phyloP scores from a whole-genome alignment of 2,329 filamentous ascomycete species.

The Penicillium occitanis region DNA sequence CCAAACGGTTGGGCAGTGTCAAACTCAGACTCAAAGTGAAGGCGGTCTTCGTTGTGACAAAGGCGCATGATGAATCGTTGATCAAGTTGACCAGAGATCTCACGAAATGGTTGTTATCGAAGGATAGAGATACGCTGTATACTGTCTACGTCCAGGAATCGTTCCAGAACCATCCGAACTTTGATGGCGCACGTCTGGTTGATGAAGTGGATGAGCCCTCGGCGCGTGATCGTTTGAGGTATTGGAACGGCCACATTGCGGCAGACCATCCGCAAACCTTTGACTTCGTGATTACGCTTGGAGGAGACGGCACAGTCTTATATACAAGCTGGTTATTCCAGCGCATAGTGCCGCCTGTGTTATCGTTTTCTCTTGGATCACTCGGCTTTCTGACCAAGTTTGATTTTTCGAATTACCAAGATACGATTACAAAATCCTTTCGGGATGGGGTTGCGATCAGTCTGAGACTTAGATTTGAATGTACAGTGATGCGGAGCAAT shows the following conservation, averaged over 20 bases:
- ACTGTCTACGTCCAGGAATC: constrained; percentile 79
- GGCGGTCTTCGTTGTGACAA: constrained; percentile 84
- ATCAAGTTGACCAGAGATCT: constrained; percentile 75
- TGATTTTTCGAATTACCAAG: constrained; percentile 74
- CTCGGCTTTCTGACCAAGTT: constrained; percentile 96
- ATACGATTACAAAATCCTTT: constrained; percentile 71
- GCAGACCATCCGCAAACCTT: constrained; percentile 77
- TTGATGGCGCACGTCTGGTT: constrained; percentile 70
- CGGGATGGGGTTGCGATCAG: constrained; percentile 84
- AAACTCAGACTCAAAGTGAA: constrained; percentile 77
- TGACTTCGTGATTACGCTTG: constrained; percentile 88
- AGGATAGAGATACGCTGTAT: constrained; percentile 66
- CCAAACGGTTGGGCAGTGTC: constrained; percentile 79
- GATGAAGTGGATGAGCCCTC: constrained; percentile 54
- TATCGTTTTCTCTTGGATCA: constrained; percentile 88
- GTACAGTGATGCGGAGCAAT: constrained; percentile 77
- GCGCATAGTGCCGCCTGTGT: constrained; percentile 85
- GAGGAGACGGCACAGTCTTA: constrained; percentile 93
- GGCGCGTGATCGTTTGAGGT: constrained; percentile 64
- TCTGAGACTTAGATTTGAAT: constrained; percentile 84
- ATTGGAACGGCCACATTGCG: constrained; percentile 82
- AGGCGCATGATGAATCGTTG: constrained; percentile 81
- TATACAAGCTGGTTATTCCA: constrained; percentile 98
- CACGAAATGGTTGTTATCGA: constrained; percentile 74
- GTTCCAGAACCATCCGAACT: constrained; percentile 67